Evolutionary conservation across 2,329 filamentous ascomycete species (phyloP).

Genomic region (Podosphaera leucotricha): DNA sequence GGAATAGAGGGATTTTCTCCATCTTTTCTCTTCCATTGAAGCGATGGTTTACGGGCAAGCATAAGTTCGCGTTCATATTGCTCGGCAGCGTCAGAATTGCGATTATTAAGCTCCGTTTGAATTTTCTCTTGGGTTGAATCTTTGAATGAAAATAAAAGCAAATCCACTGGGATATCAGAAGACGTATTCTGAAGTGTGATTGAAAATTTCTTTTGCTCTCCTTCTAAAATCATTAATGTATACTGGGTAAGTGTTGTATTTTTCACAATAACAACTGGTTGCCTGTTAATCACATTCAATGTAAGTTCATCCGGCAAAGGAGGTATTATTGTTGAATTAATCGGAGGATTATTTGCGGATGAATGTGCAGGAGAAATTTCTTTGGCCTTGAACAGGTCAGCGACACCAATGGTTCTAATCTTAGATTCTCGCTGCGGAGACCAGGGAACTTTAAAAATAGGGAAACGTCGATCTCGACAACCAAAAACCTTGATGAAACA

Average conservation of each 20-base stretch:
- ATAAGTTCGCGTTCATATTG: conserved; percentile 71
- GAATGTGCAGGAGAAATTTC: conserved; percentile 14
- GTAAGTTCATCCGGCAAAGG: conserved; percentile 29
- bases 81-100: conserved; percentile 55
- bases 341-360: conserved; percentile 17
- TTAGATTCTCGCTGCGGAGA: conserved; percentile 44
- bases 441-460: conserved; percentile 62
- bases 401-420: conserved; percentile 50
- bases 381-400: conserved; percentile 18
- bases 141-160: conserved; percentile 70
- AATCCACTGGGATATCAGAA: conserved; percentile 45
- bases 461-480: conserved; percentile 63
- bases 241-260: conserved; percentile 60
- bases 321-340: conserved; percentile 18
- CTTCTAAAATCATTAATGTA: conserved; percentile 79
- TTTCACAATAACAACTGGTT: conserved; percentile 56
- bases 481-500: conserved; percentile 60
- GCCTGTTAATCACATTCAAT: conserved; percentile 54
- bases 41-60: conserved; percentile 48
- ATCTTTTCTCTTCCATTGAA: conserved; percentile 29
- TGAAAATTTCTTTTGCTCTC: conserved; percentile 55
- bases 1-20: conserved; percentile 33
- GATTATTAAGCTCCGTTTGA: conserved; percentile 49
- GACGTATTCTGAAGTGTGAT: conserved; percentile 65
- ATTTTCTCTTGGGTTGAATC: conserved; percentile 66